phyloP scores from a whole-genome alignment of 441 rosid genomes.

The Lepidium campestre region DNA sequence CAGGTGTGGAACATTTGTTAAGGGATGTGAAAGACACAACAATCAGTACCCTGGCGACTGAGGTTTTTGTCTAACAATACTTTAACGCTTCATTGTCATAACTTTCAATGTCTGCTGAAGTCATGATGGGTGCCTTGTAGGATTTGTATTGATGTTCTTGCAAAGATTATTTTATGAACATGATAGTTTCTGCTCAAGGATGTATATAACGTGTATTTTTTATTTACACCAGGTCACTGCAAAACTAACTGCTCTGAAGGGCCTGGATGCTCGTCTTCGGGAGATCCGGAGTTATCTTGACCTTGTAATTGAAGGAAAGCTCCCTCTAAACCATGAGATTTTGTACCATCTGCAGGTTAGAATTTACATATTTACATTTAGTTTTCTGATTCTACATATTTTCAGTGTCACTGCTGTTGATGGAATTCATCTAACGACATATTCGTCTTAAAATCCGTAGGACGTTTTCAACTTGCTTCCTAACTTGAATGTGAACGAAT shows the following conservation, averaged over 20 bases:
- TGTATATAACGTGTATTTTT: background rate
- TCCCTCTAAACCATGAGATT: conserved; percentile 66
- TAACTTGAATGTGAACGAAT: conserved; percentile 64
- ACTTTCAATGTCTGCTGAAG: background rate
- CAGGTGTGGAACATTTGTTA: conserved; percentile 67
- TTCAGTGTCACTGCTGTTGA: background rate
- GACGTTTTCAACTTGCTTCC: conserved; percentile 83
- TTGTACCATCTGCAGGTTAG: conserved; percentile 66
- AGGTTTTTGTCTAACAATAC: conserved; percentile 39
- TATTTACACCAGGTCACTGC: conserved; percentile 48
- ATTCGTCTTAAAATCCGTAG: conserved; percentile 26
- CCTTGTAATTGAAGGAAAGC: conserved; percentile 57
- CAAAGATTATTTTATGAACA: background rate
- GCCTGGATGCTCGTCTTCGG: conserved; percentile 55
- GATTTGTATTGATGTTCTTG: background rate
- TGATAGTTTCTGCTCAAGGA: background rate
- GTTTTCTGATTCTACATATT: background rate
- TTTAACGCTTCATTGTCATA: background rate
- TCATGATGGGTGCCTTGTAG: background rate
- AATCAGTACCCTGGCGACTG: conserved; percentile 79
- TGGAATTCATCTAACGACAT: background rate
- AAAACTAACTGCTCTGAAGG: conserved; percentile 64
- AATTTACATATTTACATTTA: background rate
- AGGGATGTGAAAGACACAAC: conserved; percentile 71
- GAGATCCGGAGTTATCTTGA: conserved; percentile 58